Conservation (phyloP, 495 filamentous ascomycete species). For the Penicillium longicatenatum region DNA sequence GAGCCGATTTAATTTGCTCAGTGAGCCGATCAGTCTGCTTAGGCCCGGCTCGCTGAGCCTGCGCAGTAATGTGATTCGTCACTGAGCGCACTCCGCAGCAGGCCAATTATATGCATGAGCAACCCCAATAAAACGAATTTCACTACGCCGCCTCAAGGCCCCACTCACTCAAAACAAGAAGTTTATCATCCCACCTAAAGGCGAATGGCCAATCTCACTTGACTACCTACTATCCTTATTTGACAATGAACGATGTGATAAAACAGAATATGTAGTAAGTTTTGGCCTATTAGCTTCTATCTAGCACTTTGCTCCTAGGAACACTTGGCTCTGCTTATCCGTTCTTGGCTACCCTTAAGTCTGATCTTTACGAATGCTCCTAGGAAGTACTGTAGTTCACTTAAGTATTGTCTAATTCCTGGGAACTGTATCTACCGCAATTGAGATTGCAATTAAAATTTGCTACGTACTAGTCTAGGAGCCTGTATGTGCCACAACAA, state of each 20-base stretch:
- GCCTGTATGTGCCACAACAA: not conserved
- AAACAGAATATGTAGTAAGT: slow-evolving; percentile 1
- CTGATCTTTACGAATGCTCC: slow-evolving; percentile 1
- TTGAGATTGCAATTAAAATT: not conserved
- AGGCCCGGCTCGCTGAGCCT: not conserved
- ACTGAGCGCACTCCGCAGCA: slow-evolving; percentile 1
- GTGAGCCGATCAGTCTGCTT: slow-evolving; percentile 1
- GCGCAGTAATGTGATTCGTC: slow-evolving; percentile 1
- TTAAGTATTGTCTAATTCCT: not conserved
- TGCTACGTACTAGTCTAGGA: slow-evolving; percentile 1
- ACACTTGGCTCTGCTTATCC: not conserved
- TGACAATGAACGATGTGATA: slow-evolving; percentile 6
- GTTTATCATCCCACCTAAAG: slow-evolving; percentile 4
- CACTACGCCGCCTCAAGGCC: slow-evolving; percentile 6
- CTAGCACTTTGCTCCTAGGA: not conserved
- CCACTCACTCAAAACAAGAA: slow-evolving; percentile 7
- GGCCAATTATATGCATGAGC: not conserved
- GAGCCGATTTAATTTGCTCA: too few species aligned
- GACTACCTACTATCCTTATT: slow-evolving; percentile 4
- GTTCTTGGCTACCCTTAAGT: not conserved
- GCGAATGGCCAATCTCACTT: slow-evolving; percentile 3
- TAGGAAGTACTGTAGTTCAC: not conserved
- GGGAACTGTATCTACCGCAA: not conserved
- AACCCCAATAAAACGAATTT: slow-evolving; percentile 5
- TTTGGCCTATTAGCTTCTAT: slow-evolving; percentile 2